Evolutionary conservation across 1,139 yeast genomes (phyloP), one percentile per base, ranked within the genome.

Genomic region (Diutina ranongensis): DNA sequence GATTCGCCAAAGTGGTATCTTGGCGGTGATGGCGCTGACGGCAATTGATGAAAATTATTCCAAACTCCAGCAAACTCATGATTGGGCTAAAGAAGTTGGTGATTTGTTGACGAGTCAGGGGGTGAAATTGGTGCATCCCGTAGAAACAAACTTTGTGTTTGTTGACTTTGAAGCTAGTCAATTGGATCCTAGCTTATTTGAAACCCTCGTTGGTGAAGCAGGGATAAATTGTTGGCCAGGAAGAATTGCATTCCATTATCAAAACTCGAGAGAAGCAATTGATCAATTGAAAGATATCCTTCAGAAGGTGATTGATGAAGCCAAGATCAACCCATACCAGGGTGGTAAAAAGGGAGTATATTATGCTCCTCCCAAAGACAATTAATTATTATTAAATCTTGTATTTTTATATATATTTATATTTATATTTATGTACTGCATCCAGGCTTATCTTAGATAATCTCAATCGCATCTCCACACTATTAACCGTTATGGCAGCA

Each of bases 1-100:
- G 3, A 65, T 71, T 44, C 60, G 76, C 49, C 76, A 71, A 55
- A 63, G 72, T 15, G 76, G 76, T 1, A 50, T 69, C 22, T 55
- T 69, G 48, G 61, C 73, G 3, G 54, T 57, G 46, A 68, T 68
- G 73, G 74, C 74, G 2, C 57, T 60, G 16, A 60, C 60, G 20
- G 74, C 74, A 8, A 62, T 70, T 35, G 66, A 65, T 45, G 68
- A 68, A 49, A 68, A 68, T 51, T 59, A 64, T 22, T 50, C 62
- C 33, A 63, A 63, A 51, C 57, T 70, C 45, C 35, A 46, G 19
- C 15, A 19, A 15, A 48, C 54, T 7, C 55, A 53, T 41, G 50
- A 40, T 18, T 25, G 28, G 20, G 56, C 56, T 13, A 45, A 45
- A 31, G 51, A 51, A n/a, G 36, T 53, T 34, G 56, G 53, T 16